phyloP scores from a whole-genome alignment of 306 rosid species.

The Quercus wislizeni region DNA sequence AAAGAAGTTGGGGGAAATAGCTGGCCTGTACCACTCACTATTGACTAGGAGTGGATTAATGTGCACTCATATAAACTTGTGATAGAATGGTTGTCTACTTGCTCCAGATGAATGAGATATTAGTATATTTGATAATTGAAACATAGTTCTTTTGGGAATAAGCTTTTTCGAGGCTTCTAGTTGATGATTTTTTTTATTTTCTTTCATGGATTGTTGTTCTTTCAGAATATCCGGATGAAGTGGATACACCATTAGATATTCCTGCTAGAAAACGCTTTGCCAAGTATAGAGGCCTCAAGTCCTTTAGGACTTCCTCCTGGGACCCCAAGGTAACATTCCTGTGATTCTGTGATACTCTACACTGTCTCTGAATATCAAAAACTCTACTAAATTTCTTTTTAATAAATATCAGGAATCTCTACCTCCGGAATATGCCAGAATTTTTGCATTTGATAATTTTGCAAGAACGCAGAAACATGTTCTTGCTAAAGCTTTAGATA shows the following conservation, averaged over 20 bases:
- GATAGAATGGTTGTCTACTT: neutral
- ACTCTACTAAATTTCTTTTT: conserved; percentile 17
- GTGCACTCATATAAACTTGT: neutral
- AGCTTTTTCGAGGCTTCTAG: conserved; percentile 1
- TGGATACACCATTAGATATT: conserved; percentile 83
- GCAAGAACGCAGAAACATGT: conserved; percentile 68
- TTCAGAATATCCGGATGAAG: conserved; percentile 95
- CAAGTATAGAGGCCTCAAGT: conserved; percentile 92
- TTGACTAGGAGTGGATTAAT: neutral
- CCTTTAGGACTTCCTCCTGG: conserved; percentile 95
- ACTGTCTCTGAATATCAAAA: neutral
- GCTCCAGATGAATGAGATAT: neutral
- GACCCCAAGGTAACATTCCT: conserved; percentile 72
- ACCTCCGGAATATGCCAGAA: conserved; percentile 79
- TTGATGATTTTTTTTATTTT: conserved; percentile 4
- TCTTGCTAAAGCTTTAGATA: conserved; percentile 70
- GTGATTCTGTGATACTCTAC: neutral
- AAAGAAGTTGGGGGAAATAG: neutral
- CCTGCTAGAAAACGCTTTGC: conserved; percentile 89
- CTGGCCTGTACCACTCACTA: neutral
- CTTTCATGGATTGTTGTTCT: conserved; percentile 18
- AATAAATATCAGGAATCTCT: conserved; percentile 72
- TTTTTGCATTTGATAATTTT: conserved; percentile 78
- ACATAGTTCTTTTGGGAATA: neutral
- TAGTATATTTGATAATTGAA: neutral